phyloP scores from a whole-genome alignment of 805 yeast genomes.

The Zygosaccharomyces bailii region DNA sequence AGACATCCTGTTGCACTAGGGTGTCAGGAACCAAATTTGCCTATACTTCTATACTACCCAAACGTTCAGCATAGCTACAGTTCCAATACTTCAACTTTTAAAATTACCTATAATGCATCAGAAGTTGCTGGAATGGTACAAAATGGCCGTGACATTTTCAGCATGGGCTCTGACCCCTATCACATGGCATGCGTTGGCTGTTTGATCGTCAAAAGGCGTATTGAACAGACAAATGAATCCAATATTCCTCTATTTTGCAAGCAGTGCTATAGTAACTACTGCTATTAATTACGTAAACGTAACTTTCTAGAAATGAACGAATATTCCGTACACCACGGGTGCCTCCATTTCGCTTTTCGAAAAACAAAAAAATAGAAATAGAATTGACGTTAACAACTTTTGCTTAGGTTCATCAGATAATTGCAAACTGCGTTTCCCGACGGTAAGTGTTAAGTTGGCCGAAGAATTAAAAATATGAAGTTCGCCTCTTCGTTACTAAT shows the following conservation, averaged over 20 bases:
- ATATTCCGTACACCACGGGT: constrained; percentile 10
- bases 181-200: constrained; percentile 55
- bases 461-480: background rate
- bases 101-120: constrained; percentile 44
- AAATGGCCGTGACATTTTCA: constrained; percentile 53
- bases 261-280: constrained; percentile 39
- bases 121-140: constrained; percentile 46
- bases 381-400: background rate
- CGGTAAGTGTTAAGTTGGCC: too few species aligned
- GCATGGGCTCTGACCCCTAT: constrained; percentile 38
- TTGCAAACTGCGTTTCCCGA: too few species aligned
- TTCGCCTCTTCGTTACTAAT: constrained; percentile 1
- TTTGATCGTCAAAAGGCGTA: constrained; percentile 50
- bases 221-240: constrained; percentile 36
- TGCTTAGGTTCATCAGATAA: background rate
- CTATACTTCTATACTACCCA: constrained; percentile 51
- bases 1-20: constrained; percentile 78
- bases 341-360: constrained; percentile 1
- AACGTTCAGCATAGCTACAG: constrained; percentile 42
- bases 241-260: constrained; percentile 36
- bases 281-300: constrained; percentile 39
- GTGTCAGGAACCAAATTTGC: constrained; percentile 50
- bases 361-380: background rate
- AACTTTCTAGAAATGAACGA: too few species aligned
- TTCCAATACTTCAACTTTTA: constrained; percentile 60